phyloP scores from a whole-genome alignment of 768 basidiomycete genomes.

The Pleurotus sapidus region DNA sequence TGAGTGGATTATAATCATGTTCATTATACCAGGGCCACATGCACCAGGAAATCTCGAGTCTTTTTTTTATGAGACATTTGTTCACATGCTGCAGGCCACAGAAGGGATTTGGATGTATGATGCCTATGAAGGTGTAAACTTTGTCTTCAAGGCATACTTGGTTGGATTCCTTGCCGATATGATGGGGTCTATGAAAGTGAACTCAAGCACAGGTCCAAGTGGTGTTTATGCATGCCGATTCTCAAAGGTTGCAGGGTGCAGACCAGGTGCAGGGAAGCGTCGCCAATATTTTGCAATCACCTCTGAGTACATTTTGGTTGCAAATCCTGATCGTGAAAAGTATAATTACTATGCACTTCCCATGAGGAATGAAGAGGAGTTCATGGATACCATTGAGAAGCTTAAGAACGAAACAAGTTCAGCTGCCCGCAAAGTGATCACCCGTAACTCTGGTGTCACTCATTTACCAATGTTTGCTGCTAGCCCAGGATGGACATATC shows the following conservation, averaged over 20 bases:
- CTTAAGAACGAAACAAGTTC: conserved; percentile 13
- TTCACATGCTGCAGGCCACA: conserved; percentile 21
- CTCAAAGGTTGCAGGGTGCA: too few relatives aligned
- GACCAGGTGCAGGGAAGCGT: too few relatives aligned
- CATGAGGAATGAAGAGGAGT: conserved; percentile 16
- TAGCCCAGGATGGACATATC: conserved; percentile 25
- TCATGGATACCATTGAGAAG: conserved; percentile 18
- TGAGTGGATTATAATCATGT: conserved; percentile 16
- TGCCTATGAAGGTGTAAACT: conserved; percentile 20
- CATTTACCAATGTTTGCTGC: conserved; percentile 24
- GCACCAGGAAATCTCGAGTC: conserved; percentile 24
- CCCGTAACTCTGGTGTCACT: conserved; percentile 20
- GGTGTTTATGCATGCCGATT: conserved; percentile 22
- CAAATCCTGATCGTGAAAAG: conserved; percentile 18
- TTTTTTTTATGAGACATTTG: conserved; percentile 20
- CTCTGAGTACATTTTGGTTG: conserved; percentile 22
- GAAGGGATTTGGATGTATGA: conserved; percentile 32
- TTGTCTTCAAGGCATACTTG: conserved; percentile 16
- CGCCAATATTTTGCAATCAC: too few relatives aligned
- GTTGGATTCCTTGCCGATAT: conserved; percentile 24
- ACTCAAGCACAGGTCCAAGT: conserved; percentile 25
- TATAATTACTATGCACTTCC: conserved; percentile 22
- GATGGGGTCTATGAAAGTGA: conserved; percentile 22
- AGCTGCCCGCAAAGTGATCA: conserved; percentile 15
- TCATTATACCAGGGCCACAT: conserved; percentile 24